A percentile compares a stretch with the other conserved stretches of the same genome.
phyloP scores from a whole-genome alignment of 345 rosid species.

The Eucalyptus camaldulensis region DNA sequence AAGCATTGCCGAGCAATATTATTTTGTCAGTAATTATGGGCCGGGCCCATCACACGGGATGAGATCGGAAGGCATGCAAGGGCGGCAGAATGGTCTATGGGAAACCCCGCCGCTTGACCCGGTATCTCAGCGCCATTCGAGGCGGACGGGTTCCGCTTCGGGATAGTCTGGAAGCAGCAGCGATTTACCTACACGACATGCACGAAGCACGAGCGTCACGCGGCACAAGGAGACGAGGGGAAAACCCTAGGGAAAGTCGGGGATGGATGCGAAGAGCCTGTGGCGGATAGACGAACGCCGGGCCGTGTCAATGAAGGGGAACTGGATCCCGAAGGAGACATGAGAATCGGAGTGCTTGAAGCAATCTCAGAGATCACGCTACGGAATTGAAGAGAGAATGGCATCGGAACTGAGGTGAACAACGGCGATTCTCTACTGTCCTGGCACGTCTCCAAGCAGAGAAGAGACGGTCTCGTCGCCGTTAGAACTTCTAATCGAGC shows the following conservation, averaged over 20 bases:
- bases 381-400: neutral
- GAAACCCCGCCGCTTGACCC: neutral
- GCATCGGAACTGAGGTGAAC: too few relatives aligned
- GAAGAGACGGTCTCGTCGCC: neutral
- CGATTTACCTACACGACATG: neutral
- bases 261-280: neutral
- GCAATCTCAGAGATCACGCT: neutral
- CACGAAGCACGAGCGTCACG: neutral
- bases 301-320: neutral
- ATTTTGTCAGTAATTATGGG: neutral
- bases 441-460: neutral
- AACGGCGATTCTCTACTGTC: neutral
- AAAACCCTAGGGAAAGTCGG: neutral
- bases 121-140: neutral
- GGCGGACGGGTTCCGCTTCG: neutral
- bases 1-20: neutral
- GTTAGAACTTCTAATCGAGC: neutral
- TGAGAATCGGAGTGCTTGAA: neutral
- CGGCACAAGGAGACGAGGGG: neutral
- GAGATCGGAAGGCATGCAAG: neutral
- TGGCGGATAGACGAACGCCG: neutral
- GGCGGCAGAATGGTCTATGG: neutral
- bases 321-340: too few relatives aligned
- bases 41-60: neutral
- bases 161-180: neutral